phyloP scores from a whole-genome alignment of 1,284 basidiomycete genomes.

The Chalciporus sp. region DNA sequence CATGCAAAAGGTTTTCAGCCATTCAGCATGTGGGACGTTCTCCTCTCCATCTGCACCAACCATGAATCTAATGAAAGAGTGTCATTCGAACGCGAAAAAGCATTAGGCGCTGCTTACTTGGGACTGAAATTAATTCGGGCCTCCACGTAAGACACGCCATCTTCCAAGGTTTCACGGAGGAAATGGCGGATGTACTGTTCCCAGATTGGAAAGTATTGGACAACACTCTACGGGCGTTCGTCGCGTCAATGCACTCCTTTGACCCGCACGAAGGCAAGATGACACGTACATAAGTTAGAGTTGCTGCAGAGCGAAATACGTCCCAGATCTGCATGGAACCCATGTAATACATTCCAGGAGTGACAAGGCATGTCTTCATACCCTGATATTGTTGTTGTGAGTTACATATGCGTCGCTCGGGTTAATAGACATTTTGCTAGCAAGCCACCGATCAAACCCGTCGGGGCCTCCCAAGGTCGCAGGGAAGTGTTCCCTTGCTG shows the following conservation, averaged over 20 bases:
- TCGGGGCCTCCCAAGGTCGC: slow-evolving; percentile 54
- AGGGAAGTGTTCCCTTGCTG: slow-evolving; percentile 56
- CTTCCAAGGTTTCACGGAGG: slow-evolving; percentile 62
- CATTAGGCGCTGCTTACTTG: slow-evolving; percentile 43
- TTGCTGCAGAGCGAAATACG: slow-evolving; percentile 61
- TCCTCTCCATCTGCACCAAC: slow-evolving; percentile 57
- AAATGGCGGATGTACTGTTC: slow-evolving; percentile 47
- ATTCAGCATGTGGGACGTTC: slow-evolving; percentile 61
- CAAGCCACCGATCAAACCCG: slow-evolving; percentile 69
- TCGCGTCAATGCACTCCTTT: slow-evolving; percentile 3
- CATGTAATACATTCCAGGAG: background rate
- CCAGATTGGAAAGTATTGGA: slow-evolving; percentile 32
- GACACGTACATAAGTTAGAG: slow-evolving; percentile 46
- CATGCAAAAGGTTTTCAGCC: slow-evolving; percentile 59
- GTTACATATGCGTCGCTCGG: slow-evolving; percentile 70
- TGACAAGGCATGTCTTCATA: slow-evolving; percentile 21
- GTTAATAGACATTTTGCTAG: slow-evolving; percentile 61
- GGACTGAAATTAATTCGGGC: slow-evolving; percentile 66
- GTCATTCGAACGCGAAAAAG: background rate
- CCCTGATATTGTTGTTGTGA: slow-evolving; percentile 68
- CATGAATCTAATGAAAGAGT: slow-evolving; percentile 43
- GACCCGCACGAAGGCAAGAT: background rate
- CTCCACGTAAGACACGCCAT: slow-evolving; percentile 77
- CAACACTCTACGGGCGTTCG: slow-evolving; percentile 15
- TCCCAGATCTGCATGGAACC: slow-evolving; percentile 61